Base-by-base conservation (phyloP, 345 rosid species). In the Brassica incana region DNA sequence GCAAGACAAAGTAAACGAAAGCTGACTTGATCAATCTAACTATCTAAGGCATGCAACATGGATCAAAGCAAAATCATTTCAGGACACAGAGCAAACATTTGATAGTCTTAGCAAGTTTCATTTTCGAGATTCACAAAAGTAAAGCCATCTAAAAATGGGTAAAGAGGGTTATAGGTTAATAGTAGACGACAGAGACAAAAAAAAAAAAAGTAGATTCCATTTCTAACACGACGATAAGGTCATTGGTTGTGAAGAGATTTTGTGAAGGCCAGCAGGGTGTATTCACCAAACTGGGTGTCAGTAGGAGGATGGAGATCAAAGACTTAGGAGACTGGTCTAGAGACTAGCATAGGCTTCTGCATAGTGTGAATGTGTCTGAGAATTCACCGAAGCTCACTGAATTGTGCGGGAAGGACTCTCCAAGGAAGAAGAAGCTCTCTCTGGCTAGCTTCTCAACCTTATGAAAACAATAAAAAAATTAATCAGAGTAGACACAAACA, bases 291-390 rank as follows among this genome's bases (percentile, higher is more conserved):
- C 86, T 84, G 87, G 77, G 86, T 65, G 56, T 86, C 84, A 2
- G 85, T 43, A 10, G 97, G 98, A 0, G 91, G 92, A 50, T 82
- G 84, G 82, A 90, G 73, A 66, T 68, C 68, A 79, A 94, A 94
- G 71, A 92, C 88, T 16, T 92, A 95, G 3, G 97, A 88, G 85
- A 86, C 72, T 12, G 97, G 58, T 85, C 84, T 88, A 8, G 97
- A 90, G 65, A 67, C 77, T 80, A 77, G 4, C 93, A 90, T 85
- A 20, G 88, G 85, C 81, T 85, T 95, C 73, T 80, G 82, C 29
- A 67, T 73, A n/a, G 23, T 20, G 73, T 54, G 40, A 82, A 71
- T 4, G 23, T 66, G 64, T 86, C 88, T n/a, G 81, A 15, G 80
- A 92, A 71, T 79, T 83, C 81, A 67, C 97, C 97, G 11, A 90